Conservation (phyloP, 345 rosid species). For the Hirschfeldia incana region DNA sequence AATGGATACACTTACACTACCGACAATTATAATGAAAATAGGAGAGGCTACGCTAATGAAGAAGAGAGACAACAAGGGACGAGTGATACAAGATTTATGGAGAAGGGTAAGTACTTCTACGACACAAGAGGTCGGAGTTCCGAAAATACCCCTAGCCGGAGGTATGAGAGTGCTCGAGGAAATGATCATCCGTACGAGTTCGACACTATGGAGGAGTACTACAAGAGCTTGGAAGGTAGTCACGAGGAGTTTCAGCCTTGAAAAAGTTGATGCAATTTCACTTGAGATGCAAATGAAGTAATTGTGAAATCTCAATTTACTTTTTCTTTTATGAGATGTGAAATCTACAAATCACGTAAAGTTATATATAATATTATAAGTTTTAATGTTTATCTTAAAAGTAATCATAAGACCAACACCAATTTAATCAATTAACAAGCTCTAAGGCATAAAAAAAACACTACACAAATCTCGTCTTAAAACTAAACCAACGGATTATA, state of each 20-base stretch:
- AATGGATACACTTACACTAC: slow-evolving; percentile 31
- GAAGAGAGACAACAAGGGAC: slow-evolving; percentile 54
- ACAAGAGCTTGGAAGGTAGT: slow-evolving; percentile 43
- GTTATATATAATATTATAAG: slow-evolving; percentile 16
- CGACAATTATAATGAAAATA: slow-evolving; percentile 22
- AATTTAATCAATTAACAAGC: neutral
- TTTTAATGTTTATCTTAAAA: slow-evolving; percentile 7
- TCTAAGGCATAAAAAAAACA: neutral
- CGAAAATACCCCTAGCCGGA: slow-evolving; percentile 10
- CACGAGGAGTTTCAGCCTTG: slow-evolving; percentile 52
- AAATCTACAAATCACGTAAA: neutral
- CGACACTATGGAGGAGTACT: slow-evolving; percentile 58
- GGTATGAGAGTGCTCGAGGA: slow-evolving; percentile 20
- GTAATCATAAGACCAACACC: neutral
- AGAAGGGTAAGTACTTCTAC: slow-evolving; percentile 47
- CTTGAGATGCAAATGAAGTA: slow-evolving; percentile 15
- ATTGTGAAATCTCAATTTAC: slow-evolving; percentile 8
- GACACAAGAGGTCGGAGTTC: slow-evolving; percentile 30
- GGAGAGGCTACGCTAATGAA: slow-evolving; percentile 36
- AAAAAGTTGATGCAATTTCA: neutral
- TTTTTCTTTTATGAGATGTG: slow-evolving; percentile 19
- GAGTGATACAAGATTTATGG: slow-evolving; percentile 63
- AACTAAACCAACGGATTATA: neutral
- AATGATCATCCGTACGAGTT: slow-evolving; percentile 44
- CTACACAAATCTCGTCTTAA: neutral